Conservation (phyloP, 208 protist species). For the Entamoeba invadens region DNA sequence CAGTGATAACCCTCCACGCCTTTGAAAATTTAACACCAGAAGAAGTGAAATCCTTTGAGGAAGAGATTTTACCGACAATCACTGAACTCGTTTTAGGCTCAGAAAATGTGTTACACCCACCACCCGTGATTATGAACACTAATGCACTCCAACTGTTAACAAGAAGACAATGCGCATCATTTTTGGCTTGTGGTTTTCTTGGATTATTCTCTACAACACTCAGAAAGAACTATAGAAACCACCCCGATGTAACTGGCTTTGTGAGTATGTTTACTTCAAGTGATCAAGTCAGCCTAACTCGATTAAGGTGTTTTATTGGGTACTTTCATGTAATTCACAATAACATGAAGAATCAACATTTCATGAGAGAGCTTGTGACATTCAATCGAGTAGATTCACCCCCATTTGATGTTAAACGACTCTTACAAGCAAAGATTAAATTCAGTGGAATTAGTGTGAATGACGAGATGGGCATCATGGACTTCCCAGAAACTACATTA, state of each 20-base stretch:
- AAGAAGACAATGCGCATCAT: neutral
- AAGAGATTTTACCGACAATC: neutral
- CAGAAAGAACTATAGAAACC: neutral
- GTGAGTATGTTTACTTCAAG: neutral
- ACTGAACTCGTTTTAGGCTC: neutral
- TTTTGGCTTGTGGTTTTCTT: neutral
- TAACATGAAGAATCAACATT: neutral
- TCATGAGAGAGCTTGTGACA: neutral
- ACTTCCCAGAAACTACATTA: neutral
- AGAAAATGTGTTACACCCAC: neutral
- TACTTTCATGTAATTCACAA: neutral
- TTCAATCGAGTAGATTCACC: neutral
- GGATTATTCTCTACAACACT: neutral
- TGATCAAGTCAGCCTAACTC: neutral
- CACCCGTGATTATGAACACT: neutral
- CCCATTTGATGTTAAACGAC: neutral
- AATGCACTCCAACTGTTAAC: neutral
- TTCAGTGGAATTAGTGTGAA: neutral
- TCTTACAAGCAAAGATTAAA: neutral
- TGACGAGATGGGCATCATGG: neutral
- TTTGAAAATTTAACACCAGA: neutral
- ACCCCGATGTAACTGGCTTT: neutral
- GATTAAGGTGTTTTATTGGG: neutral
- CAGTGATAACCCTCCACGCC: neutral
- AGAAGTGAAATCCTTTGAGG: neutral